phyloP scores from a whole-genome alignment of 169 alveolate species.

The Plasmodium fragile region DNA sequence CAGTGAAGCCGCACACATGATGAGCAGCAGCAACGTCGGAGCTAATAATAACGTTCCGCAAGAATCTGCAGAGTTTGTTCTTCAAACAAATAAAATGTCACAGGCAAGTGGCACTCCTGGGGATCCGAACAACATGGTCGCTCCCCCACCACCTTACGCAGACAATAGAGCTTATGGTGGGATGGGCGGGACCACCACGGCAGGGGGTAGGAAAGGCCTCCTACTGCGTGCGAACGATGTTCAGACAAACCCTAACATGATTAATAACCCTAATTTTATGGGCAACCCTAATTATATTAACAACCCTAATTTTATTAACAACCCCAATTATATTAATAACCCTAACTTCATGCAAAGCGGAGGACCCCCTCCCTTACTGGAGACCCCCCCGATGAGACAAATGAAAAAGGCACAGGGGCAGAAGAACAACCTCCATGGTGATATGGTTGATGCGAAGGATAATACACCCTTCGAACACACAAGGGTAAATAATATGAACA shows the following conservation, averaged over 20 bases:
- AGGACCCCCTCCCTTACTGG: neutral
- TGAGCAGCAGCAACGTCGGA: neutral
- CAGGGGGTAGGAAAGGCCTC: neutral
- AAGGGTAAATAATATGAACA: neutral
- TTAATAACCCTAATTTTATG: neutral
- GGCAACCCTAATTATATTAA: neutral
- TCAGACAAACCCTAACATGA: neutral
- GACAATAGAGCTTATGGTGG: constrained; percentile 20
- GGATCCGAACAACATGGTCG: neutral
- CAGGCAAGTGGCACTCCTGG: neutral
- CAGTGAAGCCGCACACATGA: neutral
- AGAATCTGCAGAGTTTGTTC: neutral
- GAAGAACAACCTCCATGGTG: neutral
- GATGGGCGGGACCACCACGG: neutral
- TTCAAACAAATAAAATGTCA: constrained; percentile 4
- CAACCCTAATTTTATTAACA: neutral
- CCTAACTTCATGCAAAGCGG: neutral
- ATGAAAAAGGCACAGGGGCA: neutral
- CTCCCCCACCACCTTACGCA: constrained; percentile 63
- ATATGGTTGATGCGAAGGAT: constrained; percentile 25
- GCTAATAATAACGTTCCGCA: neutral
- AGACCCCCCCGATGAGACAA: neutral
- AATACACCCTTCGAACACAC: constrained; percentile 19
- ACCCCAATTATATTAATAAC: neutral
- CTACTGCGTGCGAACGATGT: constrained; percentile 32